Evolutionary conservation across 805 yeast genomes (phyloP), one percentile per base, ranked within the genome.

Genomic region (Candida jianshihensis): DNA sequence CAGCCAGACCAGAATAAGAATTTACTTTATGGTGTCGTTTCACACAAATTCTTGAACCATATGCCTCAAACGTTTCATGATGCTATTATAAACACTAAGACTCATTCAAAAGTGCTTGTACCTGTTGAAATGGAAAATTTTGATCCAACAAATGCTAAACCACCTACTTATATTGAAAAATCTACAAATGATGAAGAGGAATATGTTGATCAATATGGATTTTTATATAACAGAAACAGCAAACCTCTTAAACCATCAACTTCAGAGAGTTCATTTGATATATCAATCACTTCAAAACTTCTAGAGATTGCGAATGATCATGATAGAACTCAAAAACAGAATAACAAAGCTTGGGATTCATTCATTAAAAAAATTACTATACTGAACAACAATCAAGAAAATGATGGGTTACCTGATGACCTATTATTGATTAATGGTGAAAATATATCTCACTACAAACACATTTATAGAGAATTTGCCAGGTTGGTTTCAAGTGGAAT

Each of bases 151-250:
- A 43, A 42, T 30, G 39, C 40, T 8, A 59, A 56, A 33, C 63
- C 64, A 4, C 66, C 66, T 5, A 48, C 63, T 1, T 46, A 33
- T 18, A 26, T 21, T 9, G 20, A 24, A 7, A 22, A 37, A 28
- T 6, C 16, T 18, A 14, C 11, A 19, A 13, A 15, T 2, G 35
- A 35, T 15, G 25, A 30, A 15, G 19, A 32, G 1, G 53, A 51
- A 3, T 50, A 62, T 25, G 60, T 73, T 11, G 78, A 73, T 49
- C 57, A 66, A 42, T 72, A 64, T 50, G 79, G 79, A 1, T 73
- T 73, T 44, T 56, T 71, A 22, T 61, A 63, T 42, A 63, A 62
- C 48, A 34, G 63, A 52, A 29, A 30, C 16, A n/a, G 8, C 4
- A 22, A 31, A 6, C 9, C 34, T 1, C 2, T 14, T 3, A 30